Percentiles rank a stretch among this genome's conserved stretches.
Evolutionary conservation across 768 basidiomycete genomes (phyloP).

Genomic region (Daedaleopsis sinensis): DNA sequence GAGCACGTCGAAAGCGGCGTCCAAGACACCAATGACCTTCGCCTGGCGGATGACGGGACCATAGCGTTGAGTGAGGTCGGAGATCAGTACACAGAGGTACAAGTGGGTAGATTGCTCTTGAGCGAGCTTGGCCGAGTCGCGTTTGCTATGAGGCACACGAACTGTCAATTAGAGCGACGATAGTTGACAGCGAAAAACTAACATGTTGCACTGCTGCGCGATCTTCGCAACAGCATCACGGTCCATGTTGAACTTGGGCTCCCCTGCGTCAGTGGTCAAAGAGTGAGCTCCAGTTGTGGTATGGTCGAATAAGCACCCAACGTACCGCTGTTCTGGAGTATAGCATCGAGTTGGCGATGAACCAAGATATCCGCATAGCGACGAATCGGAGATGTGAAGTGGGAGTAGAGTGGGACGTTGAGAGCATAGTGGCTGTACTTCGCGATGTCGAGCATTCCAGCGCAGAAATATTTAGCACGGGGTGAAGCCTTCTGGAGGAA

Average conservation of each 20-base stretch:
- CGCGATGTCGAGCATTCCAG: constrained; percentile 98
- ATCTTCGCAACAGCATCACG: constrained; percentile 97
- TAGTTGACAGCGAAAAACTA: constrained; percentile 29
- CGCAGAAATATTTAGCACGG: constrained; percentile 96
- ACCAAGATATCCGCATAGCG: constrained; percentile 94
- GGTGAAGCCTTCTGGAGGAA: constrained; percentile 92
- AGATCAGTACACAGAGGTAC: constrained; percentile 91
- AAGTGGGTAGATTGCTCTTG: constrained; percentile 97
- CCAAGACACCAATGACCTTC: constrained; percentile 94
- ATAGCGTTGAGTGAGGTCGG: constrained; percentile 92
- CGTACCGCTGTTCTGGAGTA: constrained; percentile 72
- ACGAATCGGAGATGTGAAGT: constrained; percentile 91
- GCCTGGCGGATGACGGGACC: constrained; percentile 96
- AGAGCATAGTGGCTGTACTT: constrained; percentile 95
- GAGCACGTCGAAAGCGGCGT: constrained; percentile 95
- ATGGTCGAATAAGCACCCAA: background rate
- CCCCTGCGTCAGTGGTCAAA: constrained; percentile 40
- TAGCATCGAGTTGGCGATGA: constrained; percentile 94
- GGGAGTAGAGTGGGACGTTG: constrained; percentile 89
- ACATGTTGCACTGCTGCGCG: constrained; percentile 99
- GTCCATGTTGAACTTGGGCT: constrained; percentile 94
- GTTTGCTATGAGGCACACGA: constrained; percentile 57
- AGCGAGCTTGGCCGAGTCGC: constrained; percentile 88
- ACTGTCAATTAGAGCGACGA: too few species aligned
- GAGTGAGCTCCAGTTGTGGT: constrained; percentile 9